Percentiles rank a stretch among this genome's conserved stretches.
phyloP scores from a whole-genome alignment of 2,329 filamentous ascomycete genomes.

The Penicillium concentricum region DNA sequence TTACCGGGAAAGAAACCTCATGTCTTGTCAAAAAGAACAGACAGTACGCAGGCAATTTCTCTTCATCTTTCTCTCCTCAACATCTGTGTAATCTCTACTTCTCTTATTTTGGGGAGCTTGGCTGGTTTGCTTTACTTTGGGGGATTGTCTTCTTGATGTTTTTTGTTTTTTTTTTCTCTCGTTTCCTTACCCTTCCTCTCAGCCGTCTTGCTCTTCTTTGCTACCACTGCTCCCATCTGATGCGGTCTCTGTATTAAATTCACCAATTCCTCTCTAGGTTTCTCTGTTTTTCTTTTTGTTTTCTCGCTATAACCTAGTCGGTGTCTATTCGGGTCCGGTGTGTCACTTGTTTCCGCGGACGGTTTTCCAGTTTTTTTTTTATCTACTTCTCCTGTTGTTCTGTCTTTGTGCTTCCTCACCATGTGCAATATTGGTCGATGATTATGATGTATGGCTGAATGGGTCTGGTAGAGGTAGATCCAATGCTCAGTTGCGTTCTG shows the following conservation, averaged over 20 bases:
- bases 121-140: slow-evolving; percentile 30
- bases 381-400: slow-evolving; percentile 20
- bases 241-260: slow-evolving; percentile 35
- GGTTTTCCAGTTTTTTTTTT: slow-evolving; percentile 20
- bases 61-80: slow-evolving; percentile 31
- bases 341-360: slow-evolving; percentile 19
- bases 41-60: slow-evolving; percentile 23
- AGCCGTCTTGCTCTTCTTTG: slow-evolving; percentile 22
- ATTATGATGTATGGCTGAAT: slow-evolving; percentile 19
- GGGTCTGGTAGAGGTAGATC: slow-evolving; percentile 22
- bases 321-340: slow-evolving; percentile 25
- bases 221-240: slow-evolving; percentile 28
- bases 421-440: slow-evolving; percentile 20
- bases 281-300: slow-evolving; percentile 18
- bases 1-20: slow-evolving; percentile 5
- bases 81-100: slow-evolving; percentile 41
- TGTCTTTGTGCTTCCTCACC: slow-evolving; percentile 19
- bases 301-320: slow-evolving; percentile 19
- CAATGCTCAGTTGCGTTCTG: slow-evolving; percentile 19
- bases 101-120: slow-evolving; percentile 39
- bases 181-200: not conserved
- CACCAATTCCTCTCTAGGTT: slow-evolving; percentile 30
- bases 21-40: slow-evolving; percentile 13
- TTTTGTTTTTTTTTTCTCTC: slow-evolving; percentile 18
- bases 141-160: slow-evolving; percentile 21